Base-by-base conservation (phyloP, 257 asterid genomes). In the Gentiana macrophylla region DNA sequence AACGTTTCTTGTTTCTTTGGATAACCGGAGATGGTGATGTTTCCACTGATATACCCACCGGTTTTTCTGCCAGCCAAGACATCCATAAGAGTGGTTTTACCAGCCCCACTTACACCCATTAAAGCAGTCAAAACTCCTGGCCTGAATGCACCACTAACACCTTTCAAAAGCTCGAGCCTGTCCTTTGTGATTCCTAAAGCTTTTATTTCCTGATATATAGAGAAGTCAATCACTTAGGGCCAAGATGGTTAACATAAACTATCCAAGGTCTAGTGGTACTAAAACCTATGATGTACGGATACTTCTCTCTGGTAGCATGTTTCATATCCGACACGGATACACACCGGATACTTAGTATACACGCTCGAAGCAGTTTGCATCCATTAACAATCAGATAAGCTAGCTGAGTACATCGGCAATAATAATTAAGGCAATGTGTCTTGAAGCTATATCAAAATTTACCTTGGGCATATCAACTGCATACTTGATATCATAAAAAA, bases 381-480 rank as follows among this genome's bases (percentile, higher is more conserved):
- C 24, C 24, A 24, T 24, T 24, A 24, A 24, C 24, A 24, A 24
- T 24, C 24, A 24, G 24, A 24, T 24, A 24, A 24, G 24, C 24
- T 24, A 24, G 24, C 24, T 24, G 24, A 24, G 24, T 24, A 24
- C 24, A 24, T 24, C 24, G 24, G 24, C 24, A 24, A 24, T 11
- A 51, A 51, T 32, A 5, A 24, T 15, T 15, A 15, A 3, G 5
- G 36, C 13, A 32, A 1, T 51, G 1, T 32, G 55, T 8, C 9
- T 7, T 34, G 5, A 51, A 51, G 46, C 15, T 2, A 24, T 36
- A 55, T 37, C 9, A 36, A 10, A 35, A 55, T 64, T 44, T 86
- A 90, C 97, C 96, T 77, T 57, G 55, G 98, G 98, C 69, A 84
- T 80, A 36, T 91, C 95, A 4, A 87, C 91, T 13, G 81, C 79